Evolutionary conservation across 306 rosid species (phyloP).

Genomic region (Prunus persica): DNA sequence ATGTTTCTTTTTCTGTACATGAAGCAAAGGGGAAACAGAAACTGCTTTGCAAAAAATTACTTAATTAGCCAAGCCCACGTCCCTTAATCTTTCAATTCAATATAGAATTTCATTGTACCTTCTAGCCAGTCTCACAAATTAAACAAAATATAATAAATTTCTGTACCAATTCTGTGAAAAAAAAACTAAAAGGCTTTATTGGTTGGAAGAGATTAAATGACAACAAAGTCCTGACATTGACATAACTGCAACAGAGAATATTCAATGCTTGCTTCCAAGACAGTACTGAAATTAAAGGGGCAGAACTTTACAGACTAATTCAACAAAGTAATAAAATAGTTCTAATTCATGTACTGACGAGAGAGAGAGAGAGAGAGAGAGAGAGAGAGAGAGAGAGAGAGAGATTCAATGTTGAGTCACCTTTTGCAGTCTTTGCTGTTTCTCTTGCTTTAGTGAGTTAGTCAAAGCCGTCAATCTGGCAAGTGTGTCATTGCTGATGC

Average conservation of each 20-base stretch:
- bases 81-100: background rate
- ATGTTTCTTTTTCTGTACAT: background rate
- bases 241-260: background rate
- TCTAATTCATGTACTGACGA: background rate
- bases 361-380: too few species aligned
- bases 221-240: background rate
- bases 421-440: constrained; percentile 71
- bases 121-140: background rate
- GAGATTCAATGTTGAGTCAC: constrained; percentile 29
- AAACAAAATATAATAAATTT: background rate
- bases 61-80: background rate
- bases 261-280: background rate
- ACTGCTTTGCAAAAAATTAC: background rate
- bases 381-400: background rate
- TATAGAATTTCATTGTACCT: background rate
- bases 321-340: background rate
- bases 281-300: background rate
- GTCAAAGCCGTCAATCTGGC: constrained; percentile 68
- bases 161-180: background rate
- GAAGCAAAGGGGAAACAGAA: background rate
- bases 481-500: constrained; percentile 83
- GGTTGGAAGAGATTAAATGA: too few species aligned
- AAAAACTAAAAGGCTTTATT: too few species aligned
- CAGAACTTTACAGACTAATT: background rate
- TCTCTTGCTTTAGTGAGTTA: constrained; percentile 62